phyloP scores from a whole-genome alignment of 176 grass and related monocot species.

The Juncus effusus region DNA sequence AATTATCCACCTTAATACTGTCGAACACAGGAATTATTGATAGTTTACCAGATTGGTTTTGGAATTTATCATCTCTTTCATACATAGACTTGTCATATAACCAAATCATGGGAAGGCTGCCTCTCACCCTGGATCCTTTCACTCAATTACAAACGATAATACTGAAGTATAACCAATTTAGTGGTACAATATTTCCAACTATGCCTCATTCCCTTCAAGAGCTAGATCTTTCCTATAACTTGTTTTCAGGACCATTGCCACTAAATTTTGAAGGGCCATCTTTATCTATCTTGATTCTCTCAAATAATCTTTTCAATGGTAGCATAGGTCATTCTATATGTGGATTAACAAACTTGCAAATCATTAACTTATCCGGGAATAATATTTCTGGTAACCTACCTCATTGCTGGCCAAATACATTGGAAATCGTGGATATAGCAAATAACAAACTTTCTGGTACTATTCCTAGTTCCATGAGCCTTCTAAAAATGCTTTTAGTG shows the following conservation, averaged over 20 bases:
- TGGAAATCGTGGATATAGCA: not conserved
- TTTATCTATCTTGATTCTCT: not conserved
- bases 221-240: not conserved
- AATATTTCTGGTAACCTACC: not conserved
- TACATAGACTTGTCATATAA: slow-evolving; percentile 1
- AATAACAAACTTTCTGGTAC: slow-evolving; percentile 7
- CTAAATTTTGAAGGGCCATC: not conserved
- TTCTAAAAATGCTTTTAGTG: not conserved
- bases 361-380: slow-evolving; percentile 7
- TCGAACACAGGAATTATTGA: not conserved
- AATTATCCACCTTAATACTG: not conserved
- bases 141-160: not conserved
- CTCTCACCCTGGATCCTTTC: not conserved
- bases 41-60: slow-evolving; percentile 24
- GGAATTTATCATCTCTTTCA: not conserved
- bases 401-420: not conserved
- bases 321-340: slow-evolving; percentile 1
- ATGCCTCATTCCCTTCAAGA: not conserved
- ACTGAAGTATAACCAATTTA: not conserved
- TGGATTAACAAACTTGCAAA: slow-evolving; percentile 30
- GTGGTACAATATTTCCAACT: slow-evolving; percentile 7
- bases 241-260: not conserved
- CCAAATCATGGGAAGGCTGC: slow-evolving; percentile 19
- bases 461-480: slow-evolving; percentile 18
- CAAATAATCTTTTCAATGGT: not conserved